Conservation (phyloP, 2,329 filamentous ascomycete genomes). For the Ascochyta pisi region DNA sequence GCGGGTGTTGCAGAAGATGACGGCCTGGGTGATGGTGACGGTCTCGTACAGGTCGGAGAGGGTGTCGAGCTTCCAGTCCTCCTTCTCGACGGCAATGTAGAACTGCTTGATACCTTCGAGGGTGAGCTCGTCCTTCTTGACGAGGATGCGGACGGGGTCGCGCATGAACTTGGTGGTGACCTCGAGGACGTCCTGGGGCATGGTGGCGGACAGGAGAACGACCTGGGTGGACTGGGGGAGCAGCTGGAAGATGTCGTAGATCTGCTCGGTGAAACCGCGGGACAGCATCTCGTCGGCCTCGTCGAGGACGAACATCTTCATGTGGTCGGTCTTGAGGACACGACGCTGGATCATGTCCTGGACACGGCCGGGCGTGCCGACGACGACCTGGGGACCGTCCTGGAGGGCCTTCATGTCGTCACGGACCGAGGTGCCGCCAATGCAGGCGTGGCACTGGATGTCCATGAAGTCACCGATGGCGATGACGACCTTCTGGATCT, state of each 20-base stretch:
- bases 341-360: slow-evolving; percentile 99
- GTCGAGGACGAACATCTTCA: slow-evolving; percentile 99
- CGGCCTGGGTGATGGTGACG: slow-evolving; percentile 98
- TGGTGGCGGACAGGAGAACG: slow-evolving; percentile 95
- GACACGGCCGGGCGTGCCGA: slow-evolving; percentile 97
- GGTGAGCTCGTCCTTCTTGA: slow-evolving; percentile 99
- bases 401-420: slow-evolving; percentile 98
- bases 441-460: slow-evolving; percentile 98
- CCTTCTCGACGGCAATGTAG: slow-evolving; percentile 99
- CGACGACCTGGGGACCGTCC: slow-evolving; percentile 95
- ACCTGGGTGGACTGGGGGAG: slow-evolving; percentile 98
- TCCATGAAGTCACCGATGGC: slow-evolving; percentile 99
- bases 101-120: slow-evolving; percentile 99
- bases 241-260: slow-evolving; percentile 99
- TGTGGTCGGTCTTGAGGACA: slow-evolving; percentile 93
- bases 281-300: slow-evolving; percentile 99
- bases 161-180: slow-evolving; percentile 99
- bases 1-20: slow-evolving; percentile 99
- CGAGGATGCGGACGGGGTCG: slow-evolving; percentile 96
- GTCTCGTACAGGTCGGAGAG: slow-evolving; percentile 99
- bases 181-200: slow-evolving; percentile 98
- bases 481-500: slow-evolving; percentile 99
- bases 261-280: slow-evolving; percentile 99
- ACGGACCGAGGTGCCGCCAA: slow-evolving; percentile 96
- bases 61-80: slow-evolving; percentile 99